Base-by-base conservation (phyloP, 1,284 basidiomycete species). In the Boletus smithii region DNA sequence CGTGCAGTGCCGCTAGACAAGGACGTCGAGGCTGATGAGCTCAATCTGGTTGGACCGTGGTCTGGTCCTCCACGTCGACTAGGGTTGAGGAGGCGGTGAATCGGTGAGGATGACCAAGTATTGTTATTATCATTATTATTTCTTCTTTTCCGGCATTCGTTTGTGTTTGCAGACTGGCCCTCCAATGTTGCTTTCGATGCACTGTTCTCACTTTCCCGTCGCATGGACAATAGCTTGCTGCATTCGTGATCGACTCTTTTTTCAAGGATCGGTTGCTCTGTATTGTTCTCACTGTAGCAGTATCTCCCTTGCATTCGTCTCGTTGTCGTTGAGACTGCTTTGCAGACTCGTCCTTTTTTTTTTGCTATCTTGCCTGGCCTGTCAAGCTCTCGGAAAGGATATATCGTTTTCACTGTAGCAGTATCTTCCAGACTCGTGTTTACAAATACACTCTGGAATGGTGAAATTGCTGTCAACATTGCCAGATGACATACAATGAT, bases 31-130 rank as follows among this genome's bases (percentile, higher is more conserved):
- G 34, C 43, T 0, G 61, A 63, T 17, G 62, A 66, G 17, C 18
- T 64, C 37, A 67, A 68, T 27, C 23, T 68, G 20, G n/a, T n/a
- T n/a, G n/a, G n/a, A n/a, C n/a, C n/a, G n/a, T 50, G 47, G 51
- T 33, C n/a, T 24, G 26, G 33, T n/a, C 51, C 49, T 33, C 38
- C 53, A 3, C 45, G 47, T 42, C 49, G 45, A 45, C 40, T 13
- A 10, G 48, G 58, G 8, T 18, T 45, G 34, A 48, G 50, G 39
- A 46, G 48, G 31, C 48, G 50, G 20, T 64, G 20, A 51, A 16
- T 22, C 10, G 20, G 33, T 31, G 24, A 46, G 27, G 33, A 33
- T 5, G 29, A 4, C n/a, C n/a, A n/a, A n/a, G 20, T 31, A 23
- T 35, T 23, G 8, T 33, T 18, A 7, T 38, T 22, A 11, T 30